Conservation (phyloP, 768 basidiomycete species). For the Panellus pusillus region DNA sequence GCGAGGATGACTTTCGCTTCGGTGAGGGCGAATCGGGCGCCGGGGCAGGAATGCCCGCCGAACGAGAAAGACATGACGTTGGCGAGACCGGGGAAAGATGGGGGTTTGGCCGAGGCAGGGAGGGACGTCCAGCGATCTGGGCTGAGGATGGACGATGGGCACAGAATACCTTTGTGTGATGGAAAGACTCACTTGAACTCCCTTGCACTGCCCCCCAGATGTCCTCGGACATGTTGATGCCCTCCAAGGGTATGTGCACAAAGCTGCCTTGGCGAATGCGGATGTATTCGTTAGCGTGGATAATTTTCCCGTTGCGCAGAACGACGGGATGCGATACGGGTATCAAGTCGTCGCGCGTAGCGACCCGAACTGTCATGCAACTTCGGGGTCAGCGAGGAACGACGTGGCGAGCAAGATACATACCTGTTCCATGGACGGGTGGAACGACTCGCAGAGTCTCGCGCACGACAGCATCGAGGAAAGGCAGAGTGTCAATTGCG, state of each 20-base stretch:
- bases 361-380: constrained; percentile 42
- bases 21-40: constrained; percentile 45
- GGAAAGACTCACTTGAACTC: constrained; percentile 49
- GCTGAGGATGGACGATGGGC: constrained; percentile 29
- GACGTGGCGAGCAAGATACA: background rate
- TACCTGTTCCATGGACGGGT: constrained; percentile 52
- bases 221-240: constrained; percentile 48
- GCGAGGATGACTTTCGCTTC: constrained; percentile 55
- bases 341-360: constrained; percentile 52
- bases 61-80: constrained; percentile 56
- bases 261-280: constrained; percentile 54
- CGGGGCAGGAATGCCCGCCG: constrained; percentile 51
- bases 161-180: background rate
- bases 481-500: constrained; percentile 43
- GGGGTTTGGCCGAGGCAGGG: constrained; percentile 33
- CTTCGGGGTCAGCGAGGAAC: background rate
- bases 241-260: constrained; percentile 60
- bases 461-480: constrained; percentile 56
- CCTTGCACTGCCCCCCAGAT: constrained; percentile 56
- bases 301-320: constrained; percentile 39
- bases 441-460: constrained; percentile 58
- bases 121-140: constrained; percentile 55
- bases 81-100: constrained; percentile 45
- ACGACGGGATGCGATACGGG: constrained; percentile 48
- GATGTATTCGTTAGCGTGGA: constrained; percentile 38